Base-by-base conservation (phyloP, 1,139 yeast species). In the Pichia sp. region DNA sequence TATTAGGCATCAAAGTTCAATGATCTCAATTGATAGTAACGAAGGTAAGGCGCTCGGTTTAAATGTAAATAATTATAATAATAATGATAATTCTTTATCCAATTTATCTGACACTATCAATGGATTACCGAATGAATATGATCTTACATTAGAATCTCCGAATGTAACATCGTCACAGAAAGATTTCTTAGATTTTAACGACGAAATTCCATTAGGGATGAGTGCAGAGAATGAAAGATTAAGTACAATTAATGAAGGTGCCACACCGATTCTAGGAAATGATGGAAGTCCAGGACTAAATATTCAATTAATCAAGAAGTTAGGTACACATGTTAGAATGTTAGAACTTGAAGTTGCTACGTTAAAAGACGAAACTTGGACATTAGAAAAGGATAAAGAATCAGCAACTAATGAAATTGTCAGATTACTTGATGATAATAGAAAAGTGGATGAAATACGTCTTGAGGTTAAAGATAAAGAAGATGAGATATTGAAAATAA, bases 261-360 rank as follows among this genome's bases (percentile, higher is more conserved):
- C 40, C 23, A 41, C 49, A 1, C 38, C 37, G 5, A 35, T 31
- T 9, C 16, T 16, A 16, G 16, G 16, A 16, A 30, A 30, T 25
- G 25, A 32, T 6, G 39, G 37, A 24, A 24, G 24, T n/a, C 11
- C 28, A 2, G 55, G 57, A 2, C 50, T 70, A 3, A 69, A 74
- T 40, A 71, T 82, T 40, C 95, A 85, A 57, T 60, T 87, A 30
- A 73, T 87, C 36, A 81, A 83, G 51, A 82, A 82, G 54, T 73
- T 87, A 75, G 75, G 87, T 42, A 69, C 86, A 1, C 87, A 81
- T 40, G 79, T 90, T 23, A 74, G 96, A 48, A 73, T 90, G 46
- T 67, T 90, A 37, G 96, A 92, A 59, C 76, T 84, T 20, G 97
- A 92, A 58, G 63, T 89, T 31, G 65, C 76, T 37, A 74, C 87